A percentile compares a stretch with the other conserved stretches of the same genome.
Conservation (phyloP, 257 asterid species). For the Scutellaria galericulata region DNA sequence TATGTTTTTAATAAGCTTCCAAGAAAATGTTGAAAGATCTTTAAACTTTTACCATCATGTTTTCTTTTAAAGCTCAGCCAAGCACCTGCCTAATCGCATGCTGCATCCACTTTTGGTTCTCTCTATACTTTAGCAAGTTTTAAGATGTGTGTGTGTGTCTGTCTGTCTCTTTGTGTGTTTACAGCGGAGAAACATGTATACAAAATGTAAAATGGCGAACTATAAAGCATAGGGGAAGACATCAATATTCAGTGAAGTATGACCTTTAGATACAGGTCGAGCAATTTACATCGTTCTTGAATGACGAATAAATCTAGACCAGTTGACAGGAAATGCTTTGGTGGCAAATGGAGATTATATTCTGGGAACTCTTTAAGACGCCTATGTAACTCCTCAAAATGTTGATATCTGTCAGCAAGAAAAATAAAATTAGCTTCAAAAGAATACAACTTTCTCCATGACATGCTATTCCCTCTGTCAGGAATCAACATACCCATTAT, state of each 20-base stretch:
- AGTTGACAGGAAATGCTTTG: slow-evolving; percentile 92
- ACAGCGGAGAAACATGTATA: slow-evolving; percentile 9
- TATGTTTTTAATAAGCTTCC: too few relatives aligned
- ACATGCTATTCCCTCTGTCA: slow-evolving; percentile 13
- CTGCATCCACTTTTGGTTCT: slow-evolving; percentile 27
- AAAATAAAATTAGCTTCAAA: slow-evolving; percentile 35
- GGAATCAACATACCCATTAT: slow-evolving; percentile 18
- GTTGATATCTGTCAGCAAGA: slow-evolving; percentile 70
- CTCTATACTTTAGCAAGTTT: slow-evolving; percentile 12
- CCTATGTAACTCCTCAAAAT: slow-evolving; percentile 97
- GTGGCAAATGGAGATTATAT: slow-evolving; percentile 96
- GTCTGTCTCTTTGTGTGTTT: not conserved
- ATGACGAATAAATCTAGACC: slow-evolving; percentile 79
- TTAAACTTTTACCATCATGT: not conserved
- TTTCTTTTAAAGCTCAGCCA: slow-evolving; percentile 24
- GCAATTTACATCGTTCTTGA: slow-evolving; percentile 90
- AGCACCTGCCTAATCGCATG: slow-evolving; percentile 10
- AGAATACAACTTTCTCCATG: slow-evolving; percentile 22
- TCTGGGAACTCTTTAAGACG: slow-evolving; percentile 90
- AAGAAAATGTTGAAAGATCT: slow-evolving; percentile 1
- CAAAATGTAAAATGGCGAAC: slow-evolving; percentile 19
- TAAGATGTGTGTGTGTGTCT: not conserved
- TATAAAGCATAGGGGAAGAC: slow-evolving; percentile 4
- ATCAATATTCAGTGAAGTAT: slow-evolving; percentile 34
- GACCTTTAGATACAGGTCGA: slow-evolving; percentile 93